Percentiles rank a stretch among this genome's conserved stretches.
phyloP scores from a whole-genome alignment of 148 eudicot genomes.

The Camellia sinensis region DNA sequence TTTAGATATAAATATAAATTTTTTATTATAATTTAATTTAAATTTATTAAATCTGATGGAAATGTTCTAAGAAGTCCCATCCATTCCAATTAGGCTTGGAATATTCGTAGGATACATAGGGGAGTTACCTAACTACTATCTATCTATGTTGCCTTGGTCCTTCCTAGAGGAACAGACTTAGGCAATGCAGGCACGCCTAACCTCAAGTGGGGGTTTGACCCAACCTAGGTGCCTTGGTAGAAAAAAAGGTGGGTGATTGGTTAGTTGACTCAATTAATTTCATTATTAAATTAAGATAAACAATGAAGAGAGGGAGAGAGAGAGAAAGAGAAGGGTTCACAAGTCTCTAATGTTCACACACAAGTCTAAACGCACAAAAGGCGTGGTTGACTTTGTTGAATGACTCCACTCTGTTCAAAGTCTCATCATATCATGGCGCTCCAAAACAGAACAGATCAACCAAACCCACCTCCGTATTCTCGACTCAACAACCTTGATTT shows the following conservation, averaged over 20 bases:
- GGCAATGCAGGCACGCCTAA: not conserved
- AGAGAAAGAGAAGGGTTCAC: not conserved
- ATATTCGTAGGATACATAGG: not conserved
- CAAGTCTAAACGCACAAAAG: not conserved
- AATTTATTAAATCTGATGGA: too few relatives aligned
- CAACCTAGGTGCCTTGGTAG: not conserved
- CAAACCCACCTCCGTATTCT: too few relatives aligned
- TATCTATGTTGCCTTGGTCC: not conserved
- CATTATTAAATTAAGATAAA: not conserved
- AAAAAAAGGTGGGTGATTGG: not conserved
- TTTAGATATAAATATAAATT: too few relatives aligned
- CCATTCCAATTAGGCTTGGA: not conserved
- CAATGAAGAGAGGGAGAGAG: slow-evolving; percentile 10
- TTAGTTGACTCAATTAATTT: not conserved
- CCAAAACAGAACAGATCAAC: not conserved
- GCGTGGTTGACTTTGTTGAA: slow-evolving; percentile 12
- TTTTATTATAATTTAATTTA: too few relatives aligned
- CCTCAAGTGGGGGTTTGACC: not conserved
- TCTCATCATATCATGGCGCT: not conserved
- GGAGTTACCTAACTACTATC: not conserved
- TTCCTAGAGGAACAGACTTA: not conserved
- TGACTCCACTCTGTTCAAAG: not conserved
- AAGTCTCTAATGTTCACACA: slow-evolving; percentile 26
- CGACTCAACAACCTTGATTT: too few relatives aligned
- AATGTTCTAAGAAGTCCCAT: too few relatives aligned